phyloP scores from a whole-genome alignment of 805 yeast species.

The Yamadazyma nakazawae region DNA sequence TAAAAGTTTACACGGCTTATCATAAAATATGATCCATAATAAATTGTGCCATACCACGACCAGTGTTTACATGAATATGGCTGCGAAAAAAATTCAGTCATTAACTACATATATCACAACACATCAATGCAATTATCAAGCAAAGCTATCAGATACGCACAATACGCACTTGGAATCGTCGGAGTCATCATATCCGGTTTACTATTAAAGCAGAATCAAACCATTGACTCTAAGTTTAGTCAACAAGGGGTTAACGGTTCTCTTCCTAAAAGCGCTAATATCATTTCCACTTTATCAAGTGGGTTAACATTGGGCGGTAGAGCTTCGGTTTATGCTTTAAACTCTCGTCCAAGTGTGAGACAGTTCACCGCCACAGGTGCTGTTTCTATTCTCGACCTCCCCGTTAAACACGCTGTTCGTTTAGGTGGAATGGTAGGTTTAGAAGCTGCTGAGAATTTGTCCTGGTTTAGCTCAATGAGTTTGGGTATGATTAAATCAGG shows the following conservation, averaged over 20 bases:
- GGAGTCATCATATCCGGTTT: not conserved
- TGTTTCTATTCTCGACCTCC: not conserved
- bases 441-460: slow-evolving; percentile 7
- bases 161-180: not conserved
- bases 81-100: too few relatives aligned
- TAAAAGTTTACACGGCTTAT: too few relatives aligned
- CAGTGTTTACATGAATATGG: too few relatives aligned
- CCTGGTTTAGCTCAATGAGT: slow-evolving; percentile 12
- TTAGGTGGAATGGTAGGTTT: slow-evolving; percentile 7
- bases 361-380: not conserved
- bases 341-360: not conserved
- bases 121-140: not conserved
- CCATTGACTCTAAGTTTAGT: not conserved
- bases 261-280: not conserved
- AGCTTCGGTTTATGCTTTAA: not conserved
- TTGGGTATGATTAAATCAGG: slow-evolving; percentile 10
- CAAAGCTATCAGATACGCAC: not conserved
- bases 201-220: not conserved
- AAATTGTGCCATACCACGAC: too few relatives aligned
- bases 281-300: slow-evolving; percentile 1
- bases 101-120: not conserved
- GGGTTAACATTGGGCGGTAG: slow-evolving; percentile 3
- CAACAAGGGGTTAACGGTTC: slow-evolving; percentile 1
- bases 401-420: slow-evolving; percentile 1
- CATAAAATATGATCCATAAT: too few relatives aligned